Evolutionary conservation across 352 stramenopile species (phyloP).

Genomic region (Phytophthora tentaculata): DNA sequence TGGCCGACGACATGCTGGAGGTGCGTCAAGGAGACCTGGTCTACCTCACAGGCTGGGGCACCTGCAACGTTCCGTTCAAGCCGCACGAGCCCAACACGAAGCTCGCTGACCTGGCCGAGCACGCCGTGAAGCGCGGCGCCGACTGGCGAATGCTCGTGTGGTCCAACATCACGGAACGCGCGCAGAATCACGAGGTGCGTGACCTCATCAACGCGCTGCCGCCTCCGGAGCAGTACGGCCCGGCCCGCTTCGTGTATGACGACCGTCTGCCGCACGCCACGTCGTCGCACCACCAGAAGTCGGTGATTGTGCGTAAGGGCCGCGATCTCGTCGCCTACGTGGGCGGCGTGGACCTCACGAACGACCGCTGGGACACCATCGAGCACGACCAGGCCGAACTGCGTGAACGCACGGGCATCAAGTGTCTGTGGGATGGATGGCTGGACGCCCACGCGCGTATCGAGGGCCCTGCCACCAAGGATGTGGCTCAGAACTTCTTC

Average conservation of each 20-base stretch:
- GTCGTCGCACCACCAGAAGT: slow-evolving; percentile 78
- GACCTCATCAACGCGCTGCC: slow-evolving; percentile 60
- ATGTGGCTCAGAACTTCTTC: slow-evolving; percentile 73
- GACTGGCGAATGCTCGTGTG: slow-evolving; percentile 58
- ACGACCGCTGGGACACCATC: slow-evolving; percentile 69
- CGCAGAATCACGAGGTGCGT: slow-evolving; percentile 61
- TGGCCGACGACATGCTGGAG: slow-evolving; percentile 53
- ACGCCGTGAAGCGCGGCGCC: slow-evolving; percentile 41
- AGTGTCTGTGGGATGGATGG: slow-evolving; percentile 57
- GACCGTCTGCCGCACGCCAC: slow-evolving; percentile 63
- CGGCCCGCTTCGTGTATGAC: slow-evolving; percentile 62
- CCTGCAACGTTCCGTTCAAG: slow-evolving; percentile 67
- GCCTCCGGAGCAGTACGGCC: slow-evolving; percentile 33
- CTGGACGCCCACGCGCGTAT: slow-evolving; percentile 62
- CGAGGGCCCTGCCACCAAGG: slow-evolving; percentile 46
- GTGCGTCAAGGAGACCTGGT: slow-evolving; percentile 42
- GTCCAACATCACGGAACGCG: slow-evolving; percentile 64
- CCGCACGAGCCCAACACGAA: slow-evolving; percentile 45
- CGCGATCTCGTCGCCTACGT: slow-evolving; percentile 51
- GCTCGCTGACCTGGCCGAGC: slow-evolving; percentile 44
- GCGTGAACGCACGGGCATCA: slow-evolving; percentile 47
- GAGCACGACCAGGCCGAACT: slow-evolving; percentile 56
- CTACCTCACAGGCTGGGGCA: slow-evolving; percentile 67
- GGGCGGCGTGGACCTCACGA: slow-evolving; percentile 60
- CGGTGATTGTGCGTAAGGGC: slow-evolving; percentile 55